Evolutionary conservation across 768 basidiomycete genomes (phyloP).

Genomic region (Trametes cinnabarina): DNA sequence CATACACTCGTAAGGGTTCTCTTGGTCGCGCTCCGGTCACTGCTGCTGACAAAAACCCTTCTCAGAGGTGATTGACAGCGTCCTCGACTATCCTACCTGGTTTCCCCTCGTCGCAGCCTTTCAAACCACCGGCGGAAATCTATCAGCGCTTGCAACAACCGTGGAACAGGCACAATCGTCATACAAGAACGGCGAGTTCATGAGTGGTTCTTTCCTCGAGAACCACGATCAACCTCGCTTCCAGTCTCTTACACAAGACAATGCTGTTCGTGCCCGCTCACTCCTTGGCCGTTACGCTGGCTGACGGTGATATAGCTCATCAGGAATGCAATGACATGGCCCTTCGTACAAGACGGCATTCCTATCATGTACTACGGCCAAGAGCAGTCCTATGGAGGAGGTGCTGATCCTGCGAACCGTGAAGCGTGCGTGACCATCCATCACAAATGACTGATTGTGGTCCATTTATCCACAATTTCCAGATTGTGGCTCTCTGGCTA

Average conservation of each 20-base stretch:
- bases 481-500: conserved; percentile 65
- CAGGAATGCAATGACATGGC: conserved; percentile 49
- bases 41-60: neutral
- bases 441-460: neutral
- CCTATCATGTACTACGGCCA: conserved; percentile 55
- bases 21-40: too few relatives aligned
- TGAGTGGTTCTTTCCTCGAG: conserved; percentile 49
- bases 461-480: too few relatives aligned
- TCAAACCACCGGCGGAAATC: conserved; percentile 31
- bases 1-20: conserved; percentile 40
- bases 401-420: conserved; percentile 45
- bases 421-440: conserved; percentile 41
- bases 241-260: conserved; percentile 40
- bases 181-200: conserved; percentile 42
- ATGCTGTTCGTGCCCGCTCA: conserved; percentile 34
- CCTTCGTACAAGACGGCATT: conserved; percentile 50
- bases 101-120: conserved; percentile 44
- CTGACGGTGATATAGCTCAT: conserved; percentile 30
- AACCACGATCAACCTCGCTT: conserved; percentile 57
- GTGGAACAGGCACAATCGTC: conserved; percentile 33
- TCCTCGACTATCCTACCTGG: conserved; percentile 52
- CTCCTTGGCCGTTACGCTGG: neutral
- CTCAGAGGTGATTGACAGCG: conserved; percentile 41
- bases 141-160: conserved; percentile 30
- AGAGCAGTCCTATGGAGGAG: conserved; percentile 50